Evolutionary conservation across 176 grass and related monocot genomes (phyloP).

Genomic region (Triticum dicoccoides): DNA sequence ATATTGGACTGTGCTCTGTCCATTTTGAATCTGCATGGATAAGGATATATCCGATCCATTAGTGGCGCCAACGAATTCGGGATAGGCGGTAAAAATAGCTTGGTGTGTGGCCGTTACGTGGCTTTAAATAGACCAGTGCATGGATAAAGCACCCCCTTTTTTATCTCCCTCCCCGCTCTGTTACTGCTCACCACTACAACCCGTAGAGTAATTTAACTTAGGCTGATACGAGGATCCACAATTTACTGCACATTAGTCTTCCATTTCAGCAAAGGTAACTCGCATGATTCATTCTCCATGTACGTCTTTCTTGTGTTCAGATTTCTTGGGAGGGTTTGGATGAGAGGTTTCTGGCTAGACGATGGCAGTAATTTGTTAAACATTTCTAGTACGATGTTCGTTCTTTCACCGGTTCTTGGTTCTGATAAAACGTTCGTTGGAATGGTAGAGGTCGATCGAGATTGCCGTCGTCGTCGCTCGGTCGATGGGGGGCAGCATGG

Average conservation of each 20-base stretch:
- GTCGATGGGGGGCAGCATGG: conserved; percentile 9
- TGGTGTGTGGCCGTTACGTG: neutral
- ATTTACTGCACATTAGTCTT: conserved; percentile 18
- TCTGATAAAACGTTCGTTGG: neutral
- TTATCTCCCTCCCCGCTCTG: neutral
- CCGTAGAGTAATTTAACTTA: conserved; percentile 37
- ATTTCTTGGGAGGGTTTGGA: neutral
- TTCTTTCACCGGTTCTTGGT: neutral
- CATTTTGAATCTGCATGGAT: neutral
- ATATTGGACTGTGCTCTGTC: conserved; percentile 3
- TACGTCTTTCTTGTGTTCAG: neutral
- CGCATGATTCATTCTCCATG: neutral
- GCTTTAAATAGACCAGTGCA: conserved; percentile 31
- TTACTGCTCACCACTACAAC: conserved; percentile 24
- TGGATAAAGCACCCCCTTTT: conserved; percentile 29
- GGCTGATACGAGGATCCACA: conserved; percentile 14
- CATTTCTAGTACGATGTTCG: neutral
- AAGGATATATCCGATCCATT: conserved; percentile 21
- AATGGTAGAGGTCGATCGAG: neutral
- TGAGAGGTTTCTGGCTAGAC: neutral
- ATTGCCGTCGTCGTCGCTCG: neutral
- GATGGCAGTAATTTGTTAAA: neutral
- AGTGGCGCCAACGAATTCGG: conserved; percentile 13
- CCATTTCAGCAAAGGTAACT: conserved; percentile 16
- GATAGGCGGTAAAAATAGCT: conserved; percentile 39